Evolutionary conservation across 495 filamentous ascomycete genomes (phyloP), one percentile per base, ranked within the genome.

Genomic region (Xylaria flabelliformis): DNA sequence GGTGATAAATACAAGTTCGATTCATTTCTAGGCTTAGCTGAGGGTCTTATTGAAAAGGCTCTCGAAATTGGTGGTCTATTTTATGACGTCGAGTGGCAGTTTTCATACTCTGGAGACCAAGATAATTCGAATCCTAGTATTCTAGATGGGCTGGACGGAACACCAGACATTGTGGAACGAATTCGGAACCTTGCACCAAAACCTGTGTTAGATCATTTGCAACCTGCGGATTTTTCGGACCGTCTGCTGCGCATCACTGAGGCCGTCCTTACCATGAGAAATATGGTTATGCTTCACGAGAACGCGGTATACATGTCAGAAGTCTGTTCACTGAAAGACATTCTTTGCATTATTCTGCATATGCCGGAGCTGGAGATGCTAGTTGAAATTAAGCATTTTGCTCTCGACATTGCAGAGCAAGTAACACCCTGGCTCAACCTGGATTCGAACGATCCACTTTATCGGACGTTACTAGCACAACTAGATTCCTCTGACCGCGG

Each of bases 1-100:
- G 95, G 95, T 39, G 97, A 98, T 77, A 97, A 97, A 77, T 97
- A 97, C 81, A 92, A 92, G 73, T 97, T 97, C 70, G 95, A 97
- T 70, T 90, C 91, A 3, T 98, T 97, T 76, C 90, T 92, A n/a
- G 90, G 94, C 42, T 85, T 99, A 46, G 93, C 93, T 2, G 96
- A 98, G 78, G 92, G 92, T 15, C 85, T 99, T 32, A 91, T 97
- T 74, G 91, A 93, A 74, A 95, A 94, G 77, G 89, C 92, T 6
- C 84, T 97, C 24, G 88, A 92, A 61, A 84, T 96, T 50, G 90
- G 90, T 66, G 86, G 83, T 26, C 81, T 97, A 3, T 95, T 93
- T 81, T 95, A 93, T 74, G 85, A 93, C 42, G 88, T 95, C n/a
- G 87, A 91, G 29, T 97, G 93, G 93, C 86, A 91, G 46, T 85